Percentiles rank a stretch among this genome's conserved stretches.
phyloP scores from a whole-genome alignment of 1,284 basidiomycete genomes.

The Puccinia triticina region DNA sequence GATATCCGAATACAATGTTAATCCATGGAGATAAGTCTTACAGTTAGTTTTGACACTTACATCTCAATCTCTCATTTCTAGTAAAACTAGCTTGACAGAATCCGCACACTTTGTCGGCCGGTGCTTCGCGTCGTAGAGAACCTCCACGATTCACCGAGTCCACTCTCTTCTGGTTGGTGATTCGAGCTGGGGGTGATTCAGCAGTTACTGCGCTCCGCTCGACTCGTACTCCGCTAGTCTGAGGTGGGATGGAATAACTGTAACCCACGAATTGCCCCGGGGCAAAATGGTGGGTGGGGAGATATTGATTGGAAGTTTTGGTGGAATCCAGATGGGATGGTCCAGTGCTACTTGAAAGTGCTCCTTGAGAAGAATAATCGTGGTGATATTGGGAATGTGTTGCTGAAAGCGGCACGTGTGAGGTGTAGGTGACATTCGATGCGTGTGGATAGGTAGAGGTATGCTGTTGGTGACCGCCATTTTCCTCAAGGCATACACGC shows the following conservation, averaged over 20 bases:
- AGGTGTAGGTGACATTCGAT: not conserved
- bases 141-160: slow-evolving; percentile 41
- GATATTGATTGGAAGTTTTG: not conserved
- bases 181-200: not conserved
- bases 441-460: not conserved
- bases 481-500: not conserved
- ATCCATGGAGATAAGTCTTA: slow-evolving; percentile 7
- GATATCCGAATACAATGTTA: not conserved
- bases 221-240: not conserved
- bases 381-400: slow-evolving; percentile 1
- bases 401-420: not conserved
- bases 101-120: slow-evolving; percentile 36
- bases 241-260: not conserved
- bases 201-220: not conserved
- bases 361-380: slow-evolving; percentile 14
- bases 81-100: slow-evolving; percentile 35
- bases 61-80: slow-evolving; percentile 50
- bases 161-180: slow-evolving; percentile 39
- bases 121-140: slow-evolving; percentile 17
- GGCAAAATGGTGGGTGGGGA: not conserved
- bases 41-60: slow-evolving; percentile 5
- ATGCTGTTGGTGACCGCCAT: slow-evolving; percentile 11
- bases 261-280: not conserved
- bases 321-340: not conserved
- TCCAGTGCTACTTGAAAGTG: not conserved